A percentile compares a stretch with the other conserved stretches of the same genome.
phyloP scores from a whole-genome alignment of 1,284 basidiomycete genomes.

The Naganishia albida region DNA sequence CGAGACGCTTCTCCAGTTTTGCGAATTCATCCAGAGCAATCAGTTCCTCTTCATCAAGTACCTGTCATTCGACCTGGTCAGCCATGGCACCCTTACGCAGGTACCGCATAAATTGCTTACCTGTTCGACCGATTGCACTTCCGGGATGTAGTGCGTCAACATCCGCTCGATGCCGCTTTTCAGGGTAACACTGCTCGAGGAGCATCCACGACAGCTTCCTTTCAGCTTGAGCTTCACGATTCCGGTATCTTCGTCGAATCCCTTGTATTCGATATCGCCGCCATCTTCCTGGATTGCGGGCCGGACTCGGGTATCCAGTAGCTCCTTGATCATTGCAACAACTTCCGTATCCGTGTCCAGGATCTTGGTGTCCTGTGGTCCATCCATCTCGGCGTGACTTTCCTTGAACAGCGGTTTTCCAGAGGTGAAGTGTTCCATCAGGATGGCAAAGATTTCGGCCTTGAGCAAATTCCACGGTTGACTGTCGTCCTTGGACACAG shows the following conservation, averaged over 20 bases:
- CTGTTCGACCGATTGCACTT: conserved; percentile 96
- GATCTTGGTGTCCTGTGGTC: conserved; percentile 92
- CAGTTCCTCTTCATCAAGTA: conserved; percentile 85
- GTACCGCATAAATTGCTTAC: too few relatives aligned
- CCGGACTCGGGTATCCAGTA: conserved; percentile 89
- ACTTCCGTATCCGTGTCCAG: conserved; percentile 95
- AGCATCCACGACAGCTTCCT: conserved; percentile 93
- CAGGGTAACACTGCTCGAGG: conserved; percentile 87
- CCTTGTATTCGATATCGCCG: conserved; percentile 60
- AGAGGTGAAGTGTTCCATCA: conserved; percentile 97
- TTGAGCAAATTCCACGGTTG: conserved; percentile 84
- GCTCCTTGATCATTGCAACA: conserved; percentile 98
- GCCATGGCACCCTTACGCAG: too few relatives aligned
- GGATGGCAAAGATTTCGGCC: conserved; percentile 95
- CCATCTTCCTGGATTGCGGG: conserved; percentile 83
- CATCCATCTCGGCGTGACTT: conserved; percentile 67
- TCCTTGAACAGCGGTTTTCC: conserved; percentile 78
- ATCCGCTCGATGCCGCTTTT: conserved; percentile 96
- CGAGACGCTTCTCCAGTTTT: conserved; percentile 81
- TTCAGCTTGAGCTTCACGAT: conserved; percentile 80
- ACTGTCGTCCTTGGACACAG: conserved; percentile 87
- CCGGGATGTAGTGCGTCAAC: conserved; percentile 98
- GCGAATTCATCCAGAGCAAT: conserved; percentile 87
- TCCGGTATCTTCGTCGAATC: conserved; percentile 59
- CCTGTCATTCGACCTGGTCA: conserved; percentile 56